These are phyloP conservation scores for Elsinoe ampelina DNA, from an alignment of 2,329 filamentous ascomycete genomes.

Conservation along the genomic window DNA sequence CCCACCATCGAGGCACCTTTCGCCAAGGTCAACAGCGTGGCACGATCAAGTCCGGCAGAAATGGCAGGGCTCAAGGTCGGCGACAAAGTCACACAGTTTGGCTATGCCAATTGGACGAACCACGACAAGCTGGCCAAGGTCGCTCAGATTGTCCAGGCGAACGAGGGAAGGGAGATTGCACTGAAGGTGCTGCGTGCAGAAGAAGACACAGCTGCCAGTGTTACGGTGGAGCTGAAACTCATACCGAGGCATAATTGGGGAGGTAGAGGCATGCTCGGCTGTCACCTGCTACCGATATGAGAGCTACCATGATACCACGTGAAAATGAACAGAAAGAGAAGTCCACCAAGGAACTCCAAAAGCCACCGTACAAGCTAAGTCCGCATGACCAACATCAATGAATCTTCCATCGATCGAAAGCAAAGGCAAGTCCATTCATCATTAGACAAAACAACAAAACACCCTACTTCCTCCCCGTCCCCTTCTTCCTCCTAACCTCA, in stretches of 20 bases:
- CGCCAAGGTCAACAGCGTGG: constrained; percentile 81
- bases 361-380: not conserved
- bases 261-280: constrained; percentile 79
- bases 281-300: constrained; percentile 76
- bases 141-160: constrained; percentile 80
- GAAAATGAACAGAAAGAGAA: not conserved
- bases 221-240: constrained; percentile 56
- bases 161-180: constrained; percentile 64
- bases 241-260: constrained; percentile 78
- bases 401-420: too few relatives aligned
- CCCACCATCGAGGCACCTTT: constrained; percentile 55
- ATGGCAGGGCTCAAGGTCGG: constrained; percentile 69
- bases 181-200: constrained; percentile 56
- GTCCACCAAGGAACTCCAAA: not conserved
- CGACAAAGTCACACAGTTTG: constrained; percentile 78
- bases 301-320: not conserved
- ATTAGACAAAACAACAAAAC: not conserved
- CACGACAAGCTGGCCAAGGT: constrained; percentile 80
- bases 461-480: not conserved
- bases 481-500: constrained; percentile 13
- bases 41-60: constrained; percentile 68
- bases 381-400: too few relatives aligned
- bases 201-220: constrained; percentile 53
- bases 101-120: constrained; percentile 71
- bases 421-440: not conserved